Evolutionary conservation across 768 basidiomycete species (phyloP).

Genomic region (Lactifluus echinatus): DNA sequence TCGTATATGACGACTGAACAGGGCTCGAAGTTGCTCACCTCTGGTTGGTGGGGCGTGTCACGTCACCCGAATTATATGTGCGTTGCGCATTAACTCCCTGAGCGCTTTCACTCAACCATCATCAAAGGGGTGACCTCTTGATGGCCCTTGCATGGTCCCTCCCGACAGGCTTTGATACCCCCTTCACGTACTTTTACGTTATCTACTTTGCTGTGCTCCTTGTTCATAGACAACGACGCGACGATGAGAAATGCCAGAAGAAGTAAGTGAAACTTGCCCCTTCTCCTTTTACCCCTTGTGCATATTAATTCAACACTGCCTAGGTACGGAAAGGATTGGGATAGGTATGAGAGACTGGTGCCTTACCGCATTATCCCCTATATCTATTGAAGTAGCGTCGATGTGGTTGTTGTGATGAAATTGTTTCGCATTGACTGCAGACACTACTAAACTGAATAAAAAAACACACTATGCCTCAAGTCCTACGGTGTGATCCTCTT

Average conservation of each 20-base stretch:
- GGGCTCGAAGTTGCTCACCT: slow-evolving; percentile 85
- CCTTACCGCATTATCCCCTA: slow-evolving; percentile 83
- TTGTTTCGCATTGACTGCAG: neutral
- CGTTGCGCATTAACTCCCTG: slow-evolving; percentile 21
- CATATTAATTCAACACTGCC: neutral
- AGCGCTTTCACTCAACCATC: neutral
- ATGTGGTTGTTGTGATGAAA: neutral
- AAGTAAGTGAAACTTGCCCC: slow-evolving; percentile 31
- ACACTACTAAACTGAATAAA: too few species aligned
- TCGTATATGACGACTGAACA: slow-evolving; percentile 70
- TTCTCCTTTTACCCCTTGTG: neutral
- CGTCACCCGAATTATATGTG: slow-evolving; percentile 90
- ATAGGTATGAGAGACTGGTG: slow-evolving; percentile 79
- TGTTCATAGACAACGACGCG: slow-evolving; percentile 80
- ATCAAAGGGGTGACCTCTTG: slow-evolving; percentile 64
- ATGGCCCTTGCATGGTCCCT: slow-evolving; percentile 93
- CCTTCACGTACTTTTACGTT: slow-evolving; percentile 94
- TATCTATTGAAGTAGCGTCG: slow-evolving; percentile 45
- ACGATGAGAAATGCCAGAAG: slow-evolving; percentile 83
- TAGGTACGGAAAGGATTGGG: slow-evolving; percentile 94
- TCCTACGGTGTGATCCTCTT: neutral
- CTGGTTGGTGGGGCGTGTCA: slow-evolving; percentile 96
- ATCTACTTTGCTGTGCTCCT: slow-evolving; percentile 84
- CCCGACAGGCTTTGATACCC: slow-evolving; percentile 84
- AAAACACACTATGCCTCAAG: too few species aligned